A percentile compares a stretch with the other conserved stretches of the same genome.
Conservation (phyloP, 2,329 filamentous ascomycete species). For the Ilyonectria robusta region DNA sequence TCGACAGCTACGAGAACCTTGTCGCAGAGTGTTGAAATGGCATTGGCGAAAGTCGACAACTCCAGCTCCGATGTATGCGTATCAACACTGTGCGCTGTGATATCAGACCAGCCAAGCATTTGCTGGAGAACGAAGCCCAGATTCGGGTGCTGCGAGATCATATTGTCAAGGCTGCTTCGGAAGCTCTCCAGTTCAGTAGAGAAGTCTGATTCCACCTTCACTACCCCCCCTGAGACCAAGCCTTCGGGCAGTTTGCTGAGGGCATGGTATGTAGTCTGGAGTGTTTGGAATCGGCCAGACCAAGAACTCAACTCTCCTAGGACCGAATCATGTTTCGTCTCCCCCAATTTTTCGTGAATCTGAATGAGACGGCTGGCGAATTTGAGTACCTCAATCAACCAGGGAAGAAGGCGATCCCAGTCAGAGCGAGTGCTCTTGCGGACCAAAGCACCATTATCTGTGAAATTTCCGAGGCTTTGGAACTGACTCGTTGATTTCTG, state of each 20-base stretch:
- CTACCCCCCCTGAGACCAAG: conserved; percentile 60
- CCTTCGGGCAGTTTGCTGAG: conserved; percentile 66
- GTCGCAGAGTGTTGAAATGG: conserved; percentile 77
- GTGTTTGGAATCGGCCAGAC: conserved; percentile 62
- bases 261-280: conserved; percentile 58
- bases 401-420: conserved; percentile 57
- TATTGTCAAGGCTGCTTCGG: conserved; percentile 57
- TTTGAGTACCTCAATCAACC: conserved; percentile 79
- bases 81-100: conserved; percentile 42
- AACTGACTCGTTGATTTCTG: conserved; percentile 56
- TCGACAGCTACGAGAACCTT: conserved; percentile 86
- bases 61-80: conserved; percentile 32
- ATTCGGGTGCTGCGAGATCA: conserved; percentile 63
- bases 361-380: conserved; percentile 74
- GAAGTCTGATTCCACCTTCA: conserved; percentile 53
- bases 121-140: conserved; percentile 77
- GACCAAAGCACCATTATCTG: conserved; percentile 42
- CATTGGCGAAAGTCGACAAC: conserved; percentile 66
- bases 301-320: conserved; percentile 64
- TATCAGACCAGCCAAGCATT: conserved; percentile 74
- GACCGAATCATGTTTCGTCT: conserved; percentile 61
- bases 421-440: conserved; percentile 39
- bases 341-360: conserved; percentile 77
- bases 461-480: conserved; percentile 50
- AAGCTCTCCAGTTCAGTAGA: conserved; percentile 56